A percentile compares a stretch with the other conserved stretches of the same genome.
phyloP scores from a whole-genome alignment of 352 stramenopile genomes.

The Globisporangium recalcitrans region DNA sequence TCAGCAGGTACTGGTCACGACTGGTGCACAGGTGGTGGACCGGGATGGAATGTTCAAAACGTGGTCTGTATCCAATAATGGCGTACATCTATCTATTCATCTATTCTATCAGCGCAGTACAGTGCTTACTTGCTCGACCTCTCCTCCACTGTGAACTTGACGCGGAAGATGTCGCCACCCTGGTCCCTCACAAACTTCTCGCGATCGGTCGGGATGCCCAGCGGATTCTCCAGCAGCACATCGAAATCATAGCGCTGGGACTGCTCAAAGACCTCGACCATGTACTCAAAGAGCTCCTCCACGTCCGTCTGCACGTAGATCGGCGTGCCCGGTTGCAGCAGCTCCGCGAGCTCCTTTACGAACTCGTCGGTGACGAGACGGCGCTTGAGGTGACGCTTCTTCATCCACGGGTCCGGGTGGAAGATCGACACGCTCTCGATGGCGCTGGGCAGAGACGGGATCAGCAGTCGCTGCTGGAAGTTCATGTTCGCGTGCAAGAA shows the following conservation, averaged over 20 bases:
- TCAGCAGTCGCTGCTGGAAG: conserved; percentile 53
- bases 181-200: conserved; percentile 62
- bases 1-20: not conserved
- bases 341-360: conserved; percentile 47
- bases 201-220: conserved; percentile 67
- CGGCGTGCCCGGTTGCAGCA: conserved; percentile 48
- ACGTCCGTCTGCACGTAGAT: conserved; percentile 85
- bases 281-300: conserved; percentile 77
- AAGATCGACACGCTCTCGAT: conserved; percentile 83
- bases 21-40: not conserved
- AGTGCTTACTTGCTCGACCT: not conserved
- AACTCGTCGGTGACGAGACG: conserved; percentile 70
- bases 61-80: too few species aligned
- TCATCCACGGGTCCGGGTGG: conserved; percentile 87
- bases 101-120: too few species aligned
- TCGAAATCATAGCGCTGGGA: conserved; percentile 40
- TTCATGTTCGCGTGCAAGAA: conserved; percentile 87
- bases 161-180: conserved; percentile 67
- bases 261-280: conserved; percentile 70
- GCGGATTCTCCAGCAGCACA: conserved; percentile 42
- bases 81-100: not conserved
- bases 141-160: conserved; percentile 37
- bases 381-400: conserved; percentile 83
- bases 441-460: conserved; percentile 48
- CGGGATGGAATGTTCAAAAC: too few species aligned